These are phyloP conservation scores for Oenanthe javanica DNA, from an alignment of 140 eudicot genomes.

Conservation along the genomic window DNA sequence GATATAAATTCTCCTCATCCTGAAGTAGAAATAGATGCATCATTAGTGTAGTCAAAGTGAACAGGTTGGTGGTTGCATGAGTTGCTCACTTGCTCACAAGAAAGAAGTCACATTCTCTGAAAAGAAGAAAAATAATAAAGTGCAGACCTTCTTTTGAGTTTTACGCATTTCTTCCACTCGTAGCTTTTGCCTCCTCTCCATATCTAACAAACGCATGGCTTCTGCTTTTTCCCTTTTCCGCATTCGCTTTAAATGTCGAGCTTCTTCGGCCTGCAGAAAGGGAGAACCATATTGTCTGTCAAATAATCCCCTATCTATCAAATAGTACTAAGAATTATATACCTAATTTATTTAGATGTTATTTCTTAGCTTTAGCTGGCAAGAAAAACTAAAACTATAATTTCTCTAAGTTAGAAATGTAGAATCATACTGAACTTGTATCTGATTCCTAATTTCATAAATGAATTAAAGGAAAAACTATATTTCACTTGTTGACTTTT, in stretches of 20 bases:
- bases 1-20: conserved; percentile 75
- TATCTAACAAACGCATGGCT: conserved; percentile 68
- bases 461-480: not conserved
- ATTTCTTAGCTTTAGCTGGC: not conserved
- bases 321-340: too few relatives aligned
- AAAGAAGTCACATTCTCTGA: not conserved
- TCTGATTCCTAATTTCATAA: not conserved
- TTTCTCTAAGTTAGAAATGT: too few relatives aligned
- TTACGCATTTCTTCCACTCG: conserved; percentile 89
- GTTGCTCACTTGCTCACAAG: not conserved
- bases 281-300: not conserved
- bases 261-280: conserved; percentile 84
- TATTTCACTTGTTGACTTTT: not conserved
- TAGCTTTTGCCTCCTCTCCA: conserved; percentile 88
- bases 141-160: conserved; percentile 65
- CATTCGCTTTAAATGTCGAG: conserved; percentile 52
- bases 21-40: not conserved
- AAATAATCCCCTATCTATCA: not conserved
- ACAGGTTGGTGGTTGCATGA: not conserved
- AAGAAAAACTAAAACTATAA: not conserved
- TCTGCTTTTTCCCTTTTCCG: conserved; percentile 72
- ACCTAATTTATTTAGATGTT: too few relatives aligned
- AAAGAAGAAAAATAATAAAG: not conserved
- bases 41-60: not conserved
- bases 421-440: not conserved